Evolutionary conservation across 495 filamentous ascomycete genomes (phyloP).

Genomic region (Neurospora hispaniola): DNA sequence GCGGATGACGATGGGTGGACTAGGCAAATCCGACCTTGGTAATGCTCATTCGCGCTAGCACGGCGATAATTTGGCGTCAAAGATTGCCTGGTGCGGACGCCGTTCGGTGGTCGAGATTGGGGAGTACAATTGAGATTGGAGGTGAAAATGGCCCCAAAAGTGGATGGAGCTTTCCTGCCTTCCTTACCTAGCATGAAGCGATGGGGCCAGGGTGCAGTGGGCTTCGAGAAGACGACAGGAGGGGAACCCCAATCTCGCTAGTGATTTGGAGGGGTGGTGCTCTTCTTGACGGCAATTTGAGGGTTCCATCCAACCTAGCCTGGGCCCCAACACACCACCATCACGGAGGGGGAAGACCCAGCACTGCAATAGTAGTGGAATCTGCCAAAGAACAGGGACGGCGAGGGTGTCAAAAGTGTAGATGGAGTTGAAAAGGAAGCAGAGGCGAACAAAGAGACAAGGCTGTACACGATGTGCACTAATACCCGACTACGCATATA

Average conservation of each 20-base stretch:
- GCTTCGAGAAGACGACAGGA: constrained; percentile 24
- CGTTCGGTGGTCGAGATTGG: neutral
- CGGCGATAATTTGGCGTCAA: neutral
- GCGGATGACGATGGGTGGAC: neutral
- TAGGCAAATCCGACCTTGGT: neutral
- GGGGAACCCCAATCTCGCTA: constrained; percentile 30
- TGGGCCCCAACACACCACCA: neutral
- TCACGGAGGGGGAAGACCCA: neutral
- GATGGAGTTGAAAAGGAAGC: neutral
- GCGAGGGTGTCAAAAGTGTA: neutral
- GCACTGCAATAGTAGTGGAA: constrained; percentile 1
- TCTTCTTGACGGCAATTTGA: constrained; percentile 23
- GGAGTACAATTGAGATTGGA: neutral
- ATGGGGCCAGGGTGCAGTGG: constrained; percentile 17
- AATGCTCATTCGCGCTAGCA: neutral
- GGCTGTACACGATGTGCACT: constrained; percentile 1
- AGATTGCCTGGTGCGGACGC: neutral
- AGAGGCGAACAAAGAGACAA: constrained; percentile 10
- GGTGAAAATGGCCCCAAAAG: constrained; percentile 3
- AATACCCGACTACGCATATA: neutral
- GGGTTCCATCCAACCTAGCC: neutral
- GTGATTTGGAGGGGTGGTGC: constrained; percentile 21
- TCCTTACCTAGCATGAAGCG: constrained; percentile 21
- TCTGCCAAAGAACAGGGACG: constrained; percentile 8
- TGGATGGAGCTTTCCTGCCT: neutral